phyloP scores from a whole-genome alignment of 306 rosid genomes.

The Castanea mollissima region DNA sequence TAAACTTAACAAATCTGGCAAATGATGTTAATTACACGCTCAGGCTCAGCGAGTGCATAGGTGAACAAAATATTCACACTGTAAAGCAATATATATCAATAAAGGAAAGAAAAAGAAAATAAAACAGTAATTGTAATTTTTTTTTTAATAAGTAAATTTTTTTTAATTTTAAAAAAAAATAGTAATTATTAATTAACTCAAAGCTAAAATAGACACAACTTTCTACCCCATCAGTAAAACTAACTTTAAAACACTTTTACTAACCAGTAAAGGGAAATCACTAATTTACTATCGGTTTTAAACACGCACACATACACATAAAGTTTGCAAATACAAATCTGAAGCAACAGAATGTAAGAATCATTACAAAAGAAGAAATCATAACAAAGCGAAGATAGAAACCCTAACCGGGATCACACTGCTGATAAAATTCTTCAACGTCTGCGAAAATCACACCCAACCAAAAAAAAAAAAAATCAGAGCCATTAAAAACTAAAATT shows the following conservation, averaged over 20 bases:
- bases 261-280: not conserved
- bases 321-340: not conserved
- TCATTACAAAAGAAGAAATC: not conserved
- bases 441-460: slow-evolving; percentile 34
- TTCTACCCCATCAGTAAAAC: no score
- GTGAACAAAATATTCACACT: not conserved
- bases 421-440: slow-evolving; percentile 51
- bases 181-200: no score
- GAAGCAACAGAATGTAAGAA: not conserved
- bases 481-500: not conserved
- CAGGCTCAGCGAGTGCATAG: not conserved
- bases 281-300: not conserved
- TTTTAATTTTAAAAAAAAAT: no score
- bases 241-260: not conserved
- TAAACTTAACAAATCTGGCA: not conserved
- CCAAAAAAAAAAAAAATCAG: not conserved
- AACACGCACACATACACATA: not conserved
- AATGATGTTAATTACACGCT: no score
- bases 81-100: not conserved
- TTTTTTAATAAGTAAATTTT: no score
- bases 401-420: slow-evolving; percentile 75
- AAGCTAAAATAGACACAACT: no score
- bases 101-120: not conserved
- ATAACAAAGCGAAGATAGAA: not conserved
- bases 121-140: no score